phyloP scores from a whole-genome alignment of 1,139 yeast genomes.

The Magnusiomyces suaveolens region DNA sequence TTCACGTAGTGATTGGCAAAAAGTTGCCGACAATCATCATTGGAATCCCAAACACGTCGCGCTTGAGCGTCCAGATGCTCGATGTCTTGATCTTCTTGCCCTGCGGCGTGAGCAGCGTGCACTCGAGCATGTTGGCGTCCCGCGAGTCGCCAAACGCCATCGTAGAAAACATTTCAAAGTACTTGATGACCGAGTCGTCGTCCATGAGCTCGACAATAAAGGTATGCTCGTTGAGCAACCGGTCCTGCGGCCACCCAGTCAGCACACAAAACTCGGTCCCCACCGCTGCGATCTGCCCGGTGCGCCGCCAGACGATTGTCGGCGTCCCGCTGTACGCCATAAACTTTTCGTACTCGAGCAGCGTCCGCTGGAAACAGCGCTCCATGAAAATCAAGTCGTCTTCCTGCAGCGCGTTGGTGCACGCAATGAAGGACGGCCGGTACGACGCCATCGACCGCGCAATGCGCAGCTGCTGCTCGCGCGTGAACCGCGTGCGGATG shows the following conservation, averaged over 20 bases:
- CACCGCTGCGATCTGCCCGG: slow-evolving; percentile 88
- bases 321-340: slow-evolving; percentile 84
- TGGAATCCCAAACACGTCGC: slow-evolving; percentile 88
- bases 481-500: slow-evolving; percentile 59
- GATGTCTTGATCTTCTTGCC: slow-evolving; percentile 49
- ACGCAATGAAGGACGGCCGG: slow-evolving; percentile 85
- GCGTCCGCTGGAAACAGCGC: slow-evolving; percentile 84
- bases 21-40: slow-evolving; percentile 88
- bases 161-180: slow-evolving; percentile 72
- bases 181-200: slow-evolving; percentile 75
- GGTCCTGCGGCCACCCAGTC: slow-evolving; percentile 78
- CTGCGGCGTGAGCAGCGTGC: slow-evolving; percentile 59
- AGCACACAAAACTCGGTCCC: slow-evolving; percentile 82
- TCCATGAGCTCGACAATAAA: slow-evolving; percentile 86
- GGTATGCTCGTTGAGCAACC: slow-evolving; percentile 43
- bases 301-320: slow-evolving; percentile 87
- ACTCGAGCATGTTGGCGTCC: slow-evolving; percentile 77
- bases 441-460: slow-evolving; percentile 84
- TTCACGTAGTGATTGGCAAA: slow-evolving; percentile 16
- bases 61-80: slow-evolving; percentile 82
- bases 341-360: slow-evolving; percentile 75
- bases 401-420: slow-evolving; percentile 78
- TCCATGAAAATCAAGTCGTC: slow-evolving; percentile 91
- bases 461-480: slow-evolving; percentile 65
- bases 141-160: slow-evolving; percentile 89